phyloP scores from a whole-genome alignment of 768 basidiomycete genomes.

The Suillus subaureus region DNA sequence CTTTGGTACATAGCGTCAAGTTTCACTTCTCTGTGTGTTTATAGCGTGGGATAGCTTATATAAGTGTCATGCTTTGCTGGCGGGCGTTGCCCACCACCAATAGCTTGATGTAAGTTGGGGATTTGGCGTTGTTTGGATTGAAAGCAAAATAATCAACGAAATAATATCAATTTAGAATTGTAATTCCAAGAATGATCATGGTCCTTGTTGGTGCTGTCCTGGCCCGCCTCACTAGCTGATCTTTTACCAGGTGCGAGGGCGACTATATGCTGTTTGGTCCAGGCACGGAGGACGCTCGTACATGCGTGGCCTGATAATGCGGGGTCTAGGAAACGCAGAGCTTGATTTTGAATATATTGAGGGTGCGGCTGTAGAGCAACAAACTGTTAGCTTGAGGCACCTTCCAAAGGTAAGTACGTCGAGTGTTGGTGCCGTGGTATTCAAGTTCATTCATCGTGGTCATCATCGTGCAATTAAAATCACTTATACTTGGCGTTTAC shows the following conservation, averaged over 20 bases:
- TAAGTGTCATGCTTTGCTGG: too few relatives aligned
- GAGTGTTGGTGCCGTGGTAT: background rate
- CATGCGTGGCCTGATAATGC: background rate
- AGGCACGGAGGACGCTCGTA: background rate
- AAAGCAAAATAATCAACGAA: background rate
- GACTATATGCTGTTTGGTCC: background rate
- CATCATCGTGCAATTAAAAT: background rate
- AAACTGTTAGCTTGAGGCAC: background rate
- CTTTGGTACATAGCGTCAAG: too few relatives aligned
- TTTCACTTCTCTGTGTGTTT: background rate
- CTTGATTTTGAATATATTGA: background rate
- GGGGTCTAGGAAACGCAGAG: background rate
- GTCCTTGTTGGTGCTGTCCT: too few relatives aligned
- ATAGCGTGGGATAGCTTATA: too few relatives aligned
- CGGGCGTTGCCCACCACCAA: too few relatives aligned
- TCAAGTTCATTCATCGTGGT: background rate
- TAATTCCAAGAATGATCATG: too few relatives aligned
- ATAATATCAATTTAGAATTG: too few relatives aligned
- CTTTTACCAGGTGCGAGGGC: background rate
- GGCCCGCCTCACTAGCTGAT: background rate
- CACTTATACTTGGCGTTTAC: background rate
- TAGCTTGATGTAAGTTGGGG: too few relatives aligned
- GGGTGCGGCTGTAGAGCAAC: background rate
- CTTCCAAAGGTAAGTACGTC: background rate
- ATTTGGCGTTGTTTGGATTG: constrained; percentile 4